Evolutionary conservation across 1,139 yeast species (phyloP).

Genomic region (Pichia cactophila): DNA sequence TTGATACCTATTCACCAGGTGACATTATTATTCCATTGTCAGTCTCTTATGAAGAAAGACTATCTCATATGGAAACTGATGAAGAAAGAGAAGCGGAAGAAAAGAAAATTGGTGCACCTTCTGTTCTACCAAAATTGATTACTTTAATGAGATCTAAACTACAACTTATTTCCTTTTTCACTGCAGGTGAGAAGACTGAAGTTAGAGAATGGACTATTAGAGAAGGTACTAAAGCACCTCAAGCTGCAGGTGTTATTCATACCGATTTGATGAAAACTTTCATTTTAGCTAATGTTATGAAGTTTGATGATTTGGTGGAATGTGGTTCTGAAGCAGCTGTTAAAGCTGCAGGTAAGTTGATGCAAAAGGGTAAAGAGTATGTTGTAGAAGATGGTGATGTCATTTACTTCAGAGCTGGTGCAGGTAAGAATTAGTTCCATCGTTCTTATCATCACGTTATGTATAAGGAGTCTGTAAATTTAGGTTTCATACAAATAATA

Average conservation of each 20-base stretch:
- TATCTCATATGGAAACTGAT: slow-evolving; percentile 80
- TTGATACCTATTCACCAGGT: slow-evolving; percentile 88
- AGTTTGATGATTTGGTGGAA: slow-evolving; percentile 77
- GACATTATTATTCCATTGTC: slow-evolving; percentile 92
- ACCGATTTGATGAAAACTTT: slow-evolving; percentile 73
- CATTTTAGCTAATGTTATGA: slow-evolving; percentile 76
- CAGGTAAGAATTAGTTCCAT: slow-evolving; percentile 62
- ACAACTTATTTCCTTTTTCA: slow-evolving; percentile 76
- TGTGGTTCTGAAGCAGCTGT: slow-evolving; percentile 77
- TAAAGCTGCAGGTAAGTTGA: slow-evolving; percentile 87
- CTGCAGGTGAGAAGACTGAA: slow-evolving; percentile 72
- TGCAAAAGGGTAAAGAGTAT: slow-evolving; percentile 95
- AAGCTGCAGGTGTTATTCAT: slow-evolving; percentile 84
- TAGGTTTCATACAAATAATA: too few species aligned
- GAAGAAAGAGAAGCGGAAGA: slow-evolving; percentile 91
- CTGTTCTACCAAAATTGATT: slow-evolving; percentile 86
- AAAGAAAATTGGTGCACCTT: slow-evolving; percentile 73
- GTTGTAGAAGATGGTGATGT: slow-evolving; percentile 89
- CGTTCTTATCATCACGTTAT: too few species aligned
- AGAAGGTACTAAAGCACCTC: slow-evolving; percentile 78
- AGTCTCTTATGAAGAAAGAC: slow-evolving; percentile 86
- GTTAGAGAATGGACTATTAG: slow-evolving; percentile 89
- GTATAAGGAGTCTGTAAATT: background rate
- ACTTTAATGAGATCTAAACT: slow-evolving; percentile 76
- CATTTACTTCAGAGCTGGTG: slow-evolving; percentile 92